phyloP scores from a whole-genome alignment of 75 land plant species.

The Ceratopteris richardii region DNA sequence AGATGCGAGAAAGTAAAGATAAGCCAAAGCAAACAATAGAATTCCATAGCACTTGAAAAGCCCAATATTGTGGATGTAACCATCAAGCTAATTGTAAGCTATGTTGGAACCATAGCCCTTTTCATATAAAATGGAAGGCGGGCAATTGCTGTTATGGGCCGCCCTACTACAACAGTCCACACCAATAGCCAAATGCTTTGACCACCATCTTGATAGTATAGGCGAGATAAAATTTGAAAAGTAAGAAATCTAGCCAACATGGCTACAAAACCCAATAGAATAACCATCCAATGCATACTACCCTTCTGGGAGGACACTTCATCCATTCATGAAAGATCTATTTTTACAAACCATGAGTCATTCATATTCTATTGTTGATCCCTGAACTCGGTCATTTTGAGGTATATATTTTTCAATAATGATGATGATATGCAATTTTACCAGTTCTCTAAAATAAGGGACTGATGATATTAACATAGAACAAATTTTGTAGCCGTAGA shows the following conservation, averaged over 20 bases:
- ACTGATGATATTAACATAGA: too few species aligned
- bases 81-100: background rate
- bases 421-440: too few species aligned
- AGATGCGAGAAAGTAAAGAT: constrained; percentile 71
- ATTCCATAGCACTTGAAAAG: constrained; percentile 75
- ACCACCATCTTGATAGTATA: constrained; percentile 59
- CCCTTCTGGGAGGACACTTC: constrained; percentile 12
- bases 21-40: constrained; percentile 79
- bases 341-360: too few species aligned
- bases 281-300: constrained; percentile 48
- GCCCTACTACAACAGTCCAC: constrained; percentile 79
- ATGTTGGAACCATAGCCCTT: constrained; percentile 39
- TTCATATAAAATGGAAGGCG: constrained; percentile 41
- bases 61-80: constrained; percentile 52
- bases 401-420: too few species aligned
- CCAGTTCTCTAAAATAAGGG: too few species aligned
- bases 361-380: too few species aligned
- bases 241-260: constrained; percentile 76
- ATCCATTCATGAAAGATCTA: too few species aligned
- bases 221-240: constrained; percentile 59
- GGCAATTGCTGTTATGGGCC: constrained; percentile 55
- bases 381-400: too few species aligned
- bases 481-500: too few species aligned
- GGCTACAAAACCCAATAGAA: constrained; percentile 34
- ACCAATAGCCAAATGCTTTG: constrained; percentile 70